phyloP scores from a whole-genome alignment of 2,329 filamentous ascomycete species.

The Phyllosticta citrichinensis region DNA sequence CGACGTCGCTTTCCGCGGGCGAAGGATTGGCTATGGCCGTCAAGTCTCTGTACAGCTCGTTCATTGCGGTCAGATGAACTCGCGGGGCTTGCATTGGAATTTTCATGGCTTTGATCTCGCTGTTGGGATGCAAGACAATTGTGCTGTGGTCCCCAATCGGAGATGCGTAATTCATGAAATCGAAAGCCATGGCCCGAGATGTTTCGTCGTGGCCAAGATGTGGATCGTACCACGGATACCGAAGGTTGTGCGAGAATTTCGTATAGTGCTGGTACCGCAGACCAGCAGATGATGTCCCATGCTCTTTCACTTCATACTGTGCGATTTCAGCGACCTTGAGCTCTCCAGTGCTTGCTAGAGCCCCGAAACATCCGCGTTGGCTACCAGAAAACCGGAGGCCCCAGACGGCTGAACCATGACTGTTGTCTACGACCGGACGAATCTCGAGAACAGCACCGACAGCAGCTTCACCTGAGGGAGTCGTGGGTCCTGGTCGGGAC shows the following conservation, averaged over 20 bases:
- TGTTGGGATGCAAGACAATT: conserved; percentile 43
- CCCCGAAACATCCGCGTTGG: conserved; percentile 47
- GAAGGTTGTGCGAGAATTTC: conserved; percentile 31
- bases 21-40: conserved; percentile 23
- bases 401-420: conserved; percentile 45
- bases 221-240: conserved; percentile 37
- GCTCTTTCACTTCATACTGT: conserved; percentile 34
- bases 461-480: conserved; percentile 42
- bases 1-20: conserved; percentile 19
- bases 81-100: conserved; percentile 34
- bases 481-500: conserved; percentile 19
- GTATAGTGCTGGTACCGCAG: conserved; percentile 33
- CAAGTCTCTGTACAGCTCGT: conserved; percentile 32
- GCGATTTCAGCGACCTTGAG: conserved; percentile 47
- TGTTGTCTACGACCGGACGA: conserved; percentile 42
- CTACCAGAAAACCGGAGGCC: conserved; percentile 51
- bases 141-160: conserved; percentile 39
- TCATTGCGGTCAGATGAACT: conserved; percentile 33
- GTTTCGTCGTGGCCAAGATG: conserved; percentile 35
- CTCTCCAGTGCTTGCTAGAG: conserved; percentile 50
- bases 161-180: conserved; percentile 44
- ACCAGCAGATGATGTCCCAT: background rate
- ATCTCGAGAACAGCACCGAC: conserved; percentile 47
- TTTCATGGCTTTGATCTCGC: conserved; percentile 40
- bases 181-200: conserved; percentile 47